These are phyloP conservation scores for Lycium barbarum DNA, from an alignment of 257 asterid species.

Conservation along the genomic window DNA sequence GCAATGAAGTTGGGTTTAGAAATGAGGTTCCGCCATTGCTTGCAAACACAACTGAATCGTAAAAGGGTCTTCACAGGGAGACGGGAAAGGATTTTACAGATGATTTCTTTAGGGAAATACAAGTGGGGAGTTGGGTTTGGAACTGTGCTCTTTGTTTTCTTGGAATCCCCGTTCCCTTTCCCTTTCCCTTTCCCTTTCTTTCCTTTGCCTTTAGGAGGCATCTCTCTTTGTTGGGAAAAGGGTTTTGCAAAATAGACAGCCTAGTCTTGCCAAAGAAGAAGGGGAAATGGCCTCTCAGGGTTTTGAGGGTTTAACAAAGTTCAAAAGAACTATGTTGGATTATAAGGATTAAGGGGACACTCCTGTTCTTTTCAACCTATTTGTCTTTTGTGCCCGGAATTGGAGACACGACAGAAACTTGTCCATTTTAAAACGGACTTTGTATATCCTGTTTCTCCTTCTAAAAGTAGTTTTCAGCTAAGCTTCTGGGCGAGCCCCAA, in stretches of 20 bases:
- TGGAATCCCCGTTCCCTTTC: not conserved
- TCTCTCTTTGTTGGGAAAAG: too few relatives aligned
- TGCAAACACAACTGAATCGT: slow-evolving; percentile 29
- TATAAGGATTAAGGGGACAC: too few relatives aligned
- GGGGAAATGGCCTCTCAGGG: not conserved
- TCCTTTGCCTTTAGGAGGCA: slow-evolving; percentile 27
- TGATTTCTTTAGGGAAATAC: slow-evolving; percentile 18
- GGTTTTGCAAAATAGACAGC: not conserved
- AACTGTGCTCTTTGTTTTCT: not conserved
- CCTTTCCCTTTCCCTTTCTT: slow-evolving; percentile 19
- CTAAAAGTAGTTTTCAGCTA: too few relatives aligned
- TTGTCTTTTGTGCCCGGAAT: too few relatives aligned
- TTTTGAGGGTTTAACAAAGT: not conserved
- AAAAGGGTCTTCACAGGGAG: slow-evolving; percentile 30
- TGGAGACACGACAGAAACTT: too few relatives aligned
- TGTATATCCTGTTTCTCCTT: too few relatives aligned
- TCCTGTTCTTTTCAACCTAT: too few relatives aligned
- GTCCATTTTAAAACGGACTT: too few relatives aligned
- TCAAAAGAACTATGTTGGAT: not conserved
- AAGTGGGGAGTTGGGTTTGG: not conserved
- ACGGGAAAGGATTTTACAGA: slow-evolving; percentile 1
- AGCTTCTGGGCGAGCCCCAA: too few relatives aligned
- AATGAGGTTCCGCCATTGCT: slow-evolving; percentile 7
- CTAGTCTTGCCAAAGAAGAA: not conserved
- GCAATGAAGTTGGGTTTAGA: not conserved